These are phyloP conservation scores for Neocatenulostroma microsporum DNA, from an alignment of 2,329 filamentous ascomycete genomes.

Conservation along the genomic window DNA sequence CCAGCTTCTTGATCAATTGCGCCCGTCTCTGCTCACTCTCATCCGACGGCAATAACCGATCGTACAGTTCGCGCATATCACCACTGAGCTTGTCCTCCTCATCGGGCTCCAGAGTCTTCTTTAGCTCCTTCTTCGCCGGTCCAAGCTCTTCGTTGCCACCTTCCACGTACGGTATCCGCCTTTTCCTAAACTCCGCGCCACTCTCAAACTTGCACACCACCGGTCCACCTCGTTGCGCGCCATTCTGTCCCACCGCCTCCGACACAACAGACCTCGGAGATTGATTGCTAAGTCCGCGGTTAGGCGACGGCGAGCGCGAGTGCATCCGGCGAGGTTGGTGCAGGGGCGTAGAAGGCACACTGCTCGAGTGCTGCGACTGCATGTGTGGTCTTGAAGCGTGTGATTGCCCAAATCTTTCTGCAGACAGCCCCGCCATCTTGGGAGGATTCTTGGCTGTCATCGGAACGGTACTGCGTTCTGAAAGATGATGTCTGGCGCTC, in stretches of 20 bases:
- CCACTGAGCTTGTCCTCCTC: slow-evolving; percentile 68
- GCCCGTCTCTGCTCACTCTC: slow-evolving; percentile 69
- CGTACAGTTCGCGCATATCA: slow-evolving; percentile 80
- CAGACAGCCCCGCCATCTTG: slow-evolving; percentile 8
- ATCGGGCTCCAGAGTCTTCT: slow-evolving; percentile 61
- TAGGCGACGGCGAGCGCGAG: slow-evolving; percentile 75
- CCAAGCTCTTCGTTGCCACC: slow-evolving; percentile 73
- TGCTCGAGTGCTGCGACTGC: slow-evolving; percentile 63
- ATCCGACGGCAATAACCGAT: slow-evolving; percentile 71
- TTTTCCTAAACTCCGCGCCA: slow-evolving; percentile 67
- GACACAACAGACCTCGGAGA: slow-evolving; percentile 91
- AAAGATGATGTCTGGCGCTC: slow-evolving; percentile 3
- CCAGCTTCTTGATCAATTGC: slow-evolving; percentile 76
- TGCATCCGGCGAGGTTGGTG: slow-evolving; percentile 75
- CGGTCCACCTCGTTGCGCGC: slow-evolving; percentile 49
- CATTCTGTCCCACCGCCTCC: slow-evolving; percentile 66
- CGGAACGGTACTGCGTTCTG: slow-evolving; percentile 21
- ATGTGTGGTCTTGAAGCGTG: slow-evolving; percentile 21
- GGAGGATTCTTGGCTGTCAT: slow-evolving; percentile 18
- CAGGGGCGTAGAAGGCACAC: slow-evolving; percentile 86
- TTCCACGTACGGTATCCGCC: slow-evolving; percentile 79
- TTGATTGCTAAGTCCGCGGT: slow-evolving; percentile 61
- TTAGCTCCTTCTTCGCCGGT: slow-evolving; percentile 59
- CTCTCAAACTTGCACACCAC: slow-evolving; percentile 81
- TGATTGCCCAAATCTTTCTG: slow-evolving; percentile 15